Conservation (phyloP, 768 basidiomycete genomes). For the Postia placenta region DNA sequence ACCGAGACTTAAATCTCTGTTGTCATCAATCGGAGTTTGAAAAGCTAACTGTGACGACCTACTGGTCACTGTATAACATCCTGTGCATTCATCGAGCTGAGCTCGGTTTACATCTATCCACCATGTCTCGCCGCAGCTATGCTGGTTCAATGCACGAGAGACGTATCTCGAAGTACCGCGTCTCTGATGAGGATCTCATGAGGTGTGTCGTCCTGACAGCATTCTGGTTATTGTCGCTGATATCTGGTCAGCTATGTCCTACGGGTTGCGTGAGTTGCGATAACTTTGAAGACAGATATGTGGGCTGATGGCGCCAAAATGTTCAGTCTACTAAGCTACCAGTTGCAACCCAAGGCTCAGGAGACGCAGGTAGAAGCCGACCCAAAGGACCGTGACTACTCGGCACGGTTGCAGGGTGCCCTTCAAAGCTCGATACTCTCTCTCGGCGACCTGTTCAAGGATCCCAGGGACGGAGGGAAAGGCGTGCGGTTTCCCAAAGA, state of each 20-base stretch:
- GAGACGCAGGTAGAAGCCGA: conserved; percentile 29
- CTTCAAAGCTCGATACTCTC: conserved; percentile 49
- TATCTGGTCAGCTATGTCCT: conserved; percentile 57
- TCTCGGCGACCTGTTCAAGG: conserved; percentile 78
- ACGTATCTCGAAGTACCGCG: conserved; percentile 68
- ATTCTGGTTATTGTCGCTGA: not conserved
- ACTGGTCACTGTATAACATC: too few relatives aligned
- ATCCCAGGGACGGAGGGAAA: conserved; percentile 71
- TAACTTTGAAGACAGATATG: conserved; percentile 1
- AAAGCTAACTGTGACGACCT: too few relatives aligned
- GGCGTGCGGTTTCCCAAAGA: conserved; percentile 93
- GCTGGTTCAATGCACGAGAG: conserved; percentile 64
- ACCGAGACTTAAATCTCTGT: too few relatives aligned
- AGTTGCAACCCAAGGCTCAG: conserved; percentile 54
- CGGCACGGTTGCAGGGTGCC: conserved; percentile 58
- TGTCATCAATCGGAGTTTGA: too few relatives aligned
- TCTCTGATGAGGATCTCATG: conserved; percentile 83
- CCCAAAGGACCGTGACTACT: conserved; percentile 56
- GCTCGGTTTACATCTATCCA: not conserved
- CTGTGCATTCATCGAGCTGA: too few relatives aligned
- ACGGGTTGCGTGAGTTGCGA: conserved; percentile 68
- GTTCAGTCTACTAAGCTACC: conserved; percentile 67
- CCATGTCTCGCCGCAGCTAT: conserved; percentile 72
- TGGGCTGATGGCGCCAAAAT: too few relatives aligned
- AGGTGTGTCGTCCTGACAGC: conserved; percentile 46